Base-by-base conservation (phyloP, 2,329 filamentous ascomycete species). In the Dactylella cylindrospora region DNA sequence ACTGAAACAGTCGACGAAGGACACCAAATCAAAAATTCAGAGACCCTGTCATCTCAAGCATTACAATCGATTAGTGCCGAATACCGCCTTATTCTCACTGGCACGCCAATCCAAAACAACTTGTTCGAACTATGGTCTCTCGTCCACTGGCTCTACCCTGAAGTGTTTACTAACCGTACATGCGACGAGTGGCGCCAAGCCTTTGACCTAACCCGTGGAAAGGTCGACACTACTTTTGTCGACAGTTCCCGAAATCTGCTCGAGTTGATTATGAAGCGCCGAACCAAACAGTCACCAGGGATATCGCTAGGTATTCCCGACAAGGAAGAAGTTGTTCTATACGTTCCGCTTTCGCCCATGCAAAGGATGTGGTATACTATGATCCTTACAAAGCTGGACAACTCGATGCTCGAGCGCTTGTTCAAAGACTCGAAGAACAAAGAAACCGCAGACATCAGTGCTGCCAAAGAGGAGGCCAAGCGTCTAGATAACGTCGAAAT, bases 91-190 rank as follows among this genome's bases (percentile, higher is more conserved):
- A 79, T 98, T 2, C 80, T 98, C 20, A 88, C 85, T 22, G 93
- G 93, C 28, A 98, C 93, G 0, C 93, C 93, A 0, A 80, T 98
- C 1, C 88, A 94, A 72, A 94, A 98, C 75, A 97, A 97, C 71
- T 77, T 98, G 12, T 85, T 91, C 70, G 93, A 98, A 74, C 82
- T 98, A 69, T 85, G 90, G 33, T 88, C 90, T 1, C 80, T 98
- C 9, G 80, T 98, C 10, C 88, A 85, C 17, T 97, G 98, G 71
- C 90, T 98, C 69, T 97, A 73, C 91, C 93, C 0, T 0, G 77
- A 81, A n/a, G 75, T 83, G 0, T 83, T 83, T 67, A 73, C 73
- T 0, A 69, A 72, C 1, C 76, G 77, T 25, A 82, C 79, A 0
- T 72, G 73, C 7, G 71, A 75, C 2, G 70, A 76, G 0, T 84